phyloP scores from a whole-genome alignment of 1,284 basidiomycete genomes.

The Ceratobasidium sp. region DNA sequence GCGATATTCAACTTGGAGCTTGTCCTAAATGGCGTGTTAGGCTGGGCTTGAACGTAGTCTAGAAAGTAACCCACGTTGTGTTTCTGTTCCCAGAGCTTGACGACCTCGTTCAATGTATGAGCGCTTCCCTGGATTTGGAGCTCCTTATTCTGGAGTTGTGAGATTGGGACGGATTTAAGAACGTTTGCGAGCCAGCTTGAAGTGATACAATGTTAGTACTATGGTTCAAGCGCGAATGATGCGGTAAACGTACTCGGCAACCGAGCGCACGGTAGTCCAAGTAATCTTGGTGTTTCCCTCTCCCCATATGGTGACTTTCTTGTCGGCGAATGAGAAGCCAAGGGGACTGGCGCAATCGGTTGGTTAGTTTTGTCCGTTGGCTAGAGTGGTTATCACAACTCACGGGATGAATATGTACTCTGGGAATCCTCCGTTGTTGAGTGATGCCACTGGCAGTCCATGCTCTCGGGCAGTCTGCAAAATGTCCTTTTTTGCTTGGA shows the following conservation, averaged over 20 bases:
- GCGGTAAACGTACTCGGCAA: constrained; percentile 5
- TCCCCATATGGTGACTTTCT: constrained; percentile 8
- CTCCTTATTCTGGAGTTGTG: neutral
- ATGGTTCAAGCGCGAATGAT: neutral
- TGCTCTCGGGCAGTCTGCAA: neutral
- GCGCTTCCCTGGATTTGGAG: neutral
- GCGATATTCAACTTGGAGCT: constrained; percentile 15
- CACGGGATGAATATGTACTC: neutral
- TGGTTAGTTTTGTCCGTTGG: neutral
- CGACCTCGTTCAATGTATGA: neutral
- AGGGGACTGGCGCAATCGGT: neutral
- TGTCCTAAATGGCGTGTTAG: no score
- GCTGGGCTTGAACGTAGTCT: no score
- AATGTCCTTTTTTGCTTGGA: neutral
- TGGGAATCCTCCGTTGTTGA: constrained; percentile 5
- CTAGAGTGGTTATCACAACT: neutral
- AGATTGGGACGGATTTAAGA: neutral
- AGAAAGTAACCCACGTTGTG: constrained; percentile 16
- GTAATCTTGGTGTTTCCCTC: constrained; percentile 7
- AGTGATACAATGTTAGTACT: no score
- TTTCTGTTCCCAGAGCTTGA: constrained; percentile 21
- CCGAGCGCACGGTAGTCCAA: constrained; percentile 8
- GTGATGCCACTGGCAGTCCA: neutral
- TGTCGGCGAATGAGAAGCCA: constrained; percentile 4
- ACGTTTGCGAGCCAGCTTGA: constrained; percentile 5